A percentile compares a stretch with the other conserved stretches of the same genome.
phyloP scores from a whole-genome alignment of 495 filamentous ascomycete genomes.

The Eremomyces bilateralis region DNA sequence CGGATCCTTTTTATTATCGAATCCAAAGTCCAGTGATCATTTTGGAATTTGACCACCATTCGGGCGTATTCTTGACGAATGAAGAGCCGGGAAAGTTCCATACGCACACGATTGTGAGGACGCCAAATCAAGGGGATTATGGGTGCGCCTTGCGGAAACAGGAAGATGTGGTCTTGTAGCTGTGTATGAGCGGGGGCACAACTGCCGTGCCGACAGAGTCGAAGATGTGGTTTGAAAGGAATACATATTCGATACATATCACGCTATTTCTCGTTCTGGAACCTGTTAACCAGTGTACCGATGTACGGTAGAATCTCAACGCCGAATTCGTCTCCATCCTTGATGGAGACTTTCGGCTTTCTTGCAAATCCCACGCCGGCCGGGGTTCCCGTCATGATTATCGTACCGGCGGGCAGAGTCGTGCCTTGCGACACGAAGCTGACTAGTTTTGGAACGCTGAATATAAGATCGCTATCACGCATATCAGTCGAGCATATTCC shows the following conservation, averaged over 20 bases:
- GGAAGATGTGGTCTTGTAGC: too few relatives aligned
- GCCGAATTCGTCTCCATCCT: neutral
- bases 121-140: slow-evolving; percentile 57
- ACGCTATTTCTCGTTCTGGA: neutral
- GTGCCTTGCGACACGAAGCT: slow-evolving; percentile 28
- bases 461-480: slow-evolving; percentile 25
- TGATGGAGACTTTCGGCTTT: neutral
- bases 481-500: too few relatives aligned
- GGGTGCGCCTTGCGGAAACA: too few relatives aligned
- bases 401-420: slow-evolving; percentile 22
- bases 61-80: slow-evolving; percentile 55
- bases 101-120: slow-evolving; percentile 47
- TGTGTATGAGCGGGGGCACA: too few relatives aligned
- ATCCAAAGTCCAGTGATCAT: slow-evolving; percentile 53
- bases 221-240: too few relatives aligned
- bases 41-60: slow-evolving; percentile 62
- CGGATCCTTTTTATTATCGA: slow-evolving; percentile 54
- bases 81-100: slow-evolving; percentile 53
- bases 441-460: slow-evolving; percentile 19
- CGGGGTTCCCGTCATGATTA: slow-evolving; percentile 25
- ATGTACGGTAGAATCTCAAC: neutral
- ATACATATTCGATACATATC: too few relatives aligned
- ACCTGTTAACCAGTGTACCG: neutral
- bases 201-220: too few relatives aligned
- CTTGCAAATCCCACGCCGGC: neutral